phyloP scores from a whole-genome alignment of 441 rosid species.

The Arabidopsis lyrata region DNA sequence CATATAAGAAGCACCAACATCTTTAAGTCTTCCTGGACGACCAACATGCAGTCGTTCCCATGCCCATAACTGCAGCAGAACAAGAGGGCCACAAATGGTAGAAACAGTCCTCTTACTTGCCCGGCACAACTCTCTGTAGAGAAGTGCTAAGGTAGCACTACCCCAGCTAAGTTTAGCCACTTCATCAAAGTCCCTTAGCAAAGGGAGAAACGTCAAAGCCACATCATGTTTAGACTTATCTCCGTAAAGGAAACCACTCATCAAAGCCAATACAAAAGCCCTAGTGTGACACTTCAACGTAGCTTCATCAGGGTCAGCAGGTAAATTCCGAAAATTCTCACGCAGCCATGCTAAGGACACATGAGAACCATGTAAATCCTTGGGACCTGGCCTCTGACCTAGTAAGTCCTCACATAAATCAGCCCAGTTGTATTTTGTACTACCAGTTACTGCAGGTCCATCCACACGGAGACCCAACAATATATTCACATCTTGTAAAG shows the following conservation, averaged over 20 bases:
- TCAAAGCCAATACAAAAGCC: conserved; percentile 48
- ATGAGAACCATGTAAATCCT: conserved; percentile 49
- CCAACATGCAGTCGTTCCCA: conserved; percentile 51
- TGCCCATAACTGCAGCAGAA: conserved; percentile 51
- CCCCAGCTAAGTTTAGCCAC: conserved; percentile 49
- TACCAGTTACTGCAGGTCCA: conserved; percentile 49
- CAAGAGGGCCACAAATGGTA: conserved; percentile 51
- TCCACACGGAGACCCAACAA: conserved; percentile 49
- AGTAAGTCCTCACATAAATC: conserved; percentile 47
- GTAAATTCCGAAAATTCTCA: conserved; percentile 46
- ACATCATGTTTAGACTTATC: conserved; percentile 50
- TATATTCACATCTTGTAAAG: conserved; percentile 45
- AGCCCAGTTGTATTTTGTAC: conserved; percentile 48
- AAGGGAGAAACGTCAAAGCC: conserved; percentile 49
- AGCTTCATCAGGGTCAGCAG: conserved; percentile 41
- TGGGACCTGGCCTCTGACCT: conserved; percentile 47
- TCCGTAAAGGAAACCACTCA: conserved; percentile 50
- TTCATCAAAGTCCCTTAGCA: conserved; percentile 43
- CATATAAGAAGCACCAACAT: conserved; percentile 45
- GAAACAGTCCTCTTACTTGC: conserved; percentile 50
- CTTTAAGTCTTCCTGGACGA: conserved; percentile 50
- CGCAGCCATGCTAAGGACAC: conserved; percentile 49
- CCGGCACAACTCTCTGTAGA: conserved; percentile 49
- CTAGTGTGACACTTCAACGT: conserved; percentile 47
- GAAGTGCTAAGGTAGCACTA: conserved; percentile 49